Evolutionary conservation across 306 rosid genomes (phyloP).

Genomic region (Trifolium fragiferum): DNA sequence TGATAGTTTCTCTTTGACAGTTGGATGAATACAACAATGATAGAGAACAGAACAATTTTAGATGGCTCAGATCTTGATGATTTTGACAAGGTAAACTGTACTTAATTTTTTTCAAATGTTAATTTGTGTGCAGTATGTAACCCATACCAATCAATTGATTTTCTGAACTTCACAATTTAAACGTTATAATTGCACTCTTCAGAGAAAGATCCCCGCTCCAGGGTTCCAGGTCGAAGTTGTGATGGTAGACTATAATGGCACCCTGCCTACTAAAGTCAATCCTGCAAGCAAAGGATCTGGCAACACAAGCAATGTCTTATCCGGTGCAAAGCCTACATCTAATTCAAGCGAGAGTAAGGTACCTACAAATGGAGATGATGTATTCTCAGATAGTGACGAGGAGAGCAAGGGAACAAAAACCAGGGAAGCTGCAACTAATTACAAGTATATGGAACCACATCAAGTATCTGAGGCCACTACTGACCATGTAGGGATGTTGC

Average conservation of each 20-base stretch:
- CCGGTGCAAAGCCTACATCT: conserved; percentile 39
- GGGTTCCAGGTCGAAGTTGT: conserved; percentile 87
- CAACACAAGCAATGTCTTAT: conserved; percentile 35
- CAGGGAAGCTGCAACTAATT: conserved; percentile 41
- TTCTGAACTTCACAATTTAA: conserved; percentile 29
- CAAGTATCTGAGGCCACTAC: conserved; percentile 50
- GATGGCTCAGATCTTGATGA: conserved; percentile 77
- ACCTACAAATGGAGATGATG: conserved; percentile 62
- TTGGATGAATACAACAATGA: conserved; percentile 88
- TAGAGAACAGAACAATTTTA: conserved; percentile 64
- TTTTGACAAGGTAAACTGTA: conserved; percentile 75
- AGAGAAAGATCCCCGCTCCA: conserved; percentile 90
- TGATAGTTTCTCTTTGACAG: conserved; percentile 51
- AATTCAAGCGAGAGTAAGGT: conserved; percentile 47
- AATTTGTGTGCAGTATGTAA: neutral
- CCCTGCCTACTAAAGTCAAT: conserved; percentile 53
- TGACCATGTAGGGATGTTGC: conserved; percentile 45
- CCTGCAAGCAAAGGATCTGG: conserved; percentile 56
- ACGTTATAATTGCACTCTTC: conserved; percentile 41
- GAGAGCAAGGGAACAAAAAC: conserved; percentile 44
- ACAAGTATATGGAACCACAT: conserved; percentile 42
- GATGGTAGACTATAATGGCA: conserved; percentile 76
- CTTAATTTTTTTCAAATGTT: conserved; percentile 1
- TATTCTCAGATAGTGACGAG: conserved; percentile 88
- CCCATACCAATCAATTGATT: conserved; percentile 17